A percentile compares a stretch with the other conserved stretches of the same genome.
These are phyloP conservation scores for Plasmodium ovale DNA, from an alignment of 169 alveolate species.

Conservation along the genomic window DNA sequence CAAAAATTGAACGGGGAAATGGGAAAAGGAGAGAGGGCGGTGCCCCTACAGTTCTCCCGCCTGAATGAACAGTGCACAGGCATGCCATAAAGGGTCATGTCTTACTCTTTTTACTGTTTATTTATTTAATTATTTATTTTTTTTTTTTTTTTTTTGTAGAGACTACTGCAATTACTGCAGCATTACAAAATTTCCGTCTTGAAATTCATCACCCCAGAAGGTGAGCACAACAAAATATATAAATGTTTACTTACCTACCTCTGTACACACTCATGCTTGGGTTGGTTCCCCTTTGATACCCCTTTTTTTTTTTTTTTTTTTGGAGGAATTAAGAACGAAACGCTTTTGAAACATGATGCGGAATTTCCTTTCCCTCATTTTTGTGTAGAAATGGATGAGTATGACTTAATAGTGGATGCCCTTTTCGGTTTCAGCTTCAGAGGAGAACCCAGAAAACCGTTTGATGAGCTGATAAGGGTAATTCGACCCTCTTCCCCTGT, in stretches of 20 bases:
- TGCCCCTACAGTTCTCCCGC: too few species aligned
- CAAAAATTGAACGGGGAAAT: too few species aligned
- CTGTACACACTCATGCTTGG: not conserved
- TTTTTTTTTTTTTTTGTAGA: constrained; percentile 15
- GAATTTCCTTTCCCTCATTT: constrained; percentile 3
- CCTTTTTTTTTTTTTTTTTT: not conserved
- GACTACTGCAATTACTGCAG: constrained; percentile 23
- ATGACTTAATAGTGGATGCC: constrained; percentile 90
- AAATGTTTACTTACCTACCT: not conserved
- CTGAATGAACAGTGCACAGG: too few species aligned
- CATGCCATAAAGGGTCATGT: too few species aligned
- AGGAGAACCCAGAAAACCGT: constrained; percentile 91
- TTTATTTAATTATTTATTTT: not conserved
- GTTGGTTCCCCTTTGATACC: too few species aligned
- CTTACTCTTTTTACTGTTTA: constrained; percentile 8
- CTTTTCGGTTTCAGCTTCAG: constrained; percentile 92
- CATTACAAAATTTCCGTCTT: constrained; percentile 52
- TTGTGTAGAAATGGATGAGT: constrained; percentile 72
- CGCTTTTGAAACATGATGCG: too few species aligned
- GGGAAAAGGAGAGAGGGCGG: too few species aligned
- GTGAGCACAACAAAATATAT: not conserved
- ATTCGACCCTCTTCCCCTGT: not conserved
- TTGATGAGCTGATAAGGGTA: constrained; percentile 74
- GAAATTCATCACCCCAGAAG: constrained; percentile 15
- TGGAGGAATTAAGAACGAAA: too few species aligned